Conservation (phyloP, 441 rosid species). For the Euphorbia celastroides region DNA sequence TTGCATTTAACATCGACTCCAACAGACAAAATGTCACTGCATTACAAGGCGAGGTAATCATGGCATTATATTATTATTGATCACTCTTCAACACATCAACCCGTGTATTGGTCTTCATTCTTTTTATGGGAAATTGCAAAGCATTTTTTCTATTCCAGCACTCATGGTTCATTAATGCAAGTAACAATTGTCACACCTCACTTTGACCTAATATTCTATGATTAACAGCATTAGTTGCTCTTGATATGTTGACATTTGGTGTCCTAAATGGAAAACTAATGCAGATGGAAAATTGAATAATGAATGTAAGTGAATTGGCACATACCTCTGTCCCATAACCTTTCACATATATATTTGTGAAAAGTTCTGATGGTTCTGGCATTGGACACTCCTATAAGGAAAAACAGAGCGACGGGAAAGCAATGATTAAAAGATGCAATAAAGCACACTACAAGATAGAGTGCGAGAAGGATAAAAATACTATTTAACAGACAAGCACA, state of each 20-base stretch:
- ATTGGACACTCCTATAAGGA: conserved; percentile 75
- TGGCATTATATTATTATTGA: background rate
- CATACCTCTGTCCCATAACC: conserved; percentile 71
- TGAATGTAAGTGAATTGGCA: conserved; percentile 2
- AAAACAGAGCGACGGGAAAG: conserved; percentile 5
- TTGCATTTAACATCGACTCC: background rate
- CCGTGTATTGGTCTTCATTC: background rate
- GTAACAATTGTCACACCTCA: background rate
- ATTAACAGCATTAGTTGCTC: background rate
- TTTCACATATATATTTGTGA: conserved; percentile 67
- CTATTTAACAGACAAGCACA: background rate
- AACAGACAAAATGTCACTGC: background rate
- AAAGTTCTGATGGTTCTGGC: conserved; percentile 87
- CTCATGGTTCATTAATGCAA: background rate
- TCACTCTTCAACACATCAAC: background rate
- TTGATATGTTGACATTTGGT: conserved; percentile 1
- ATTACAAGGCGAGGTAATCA: background rate
- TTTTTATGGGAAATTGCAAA: background rate
- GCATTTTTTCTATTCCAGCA: background rate
- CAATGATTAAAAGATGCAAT: background rate
- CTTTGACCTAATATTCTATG: background rate
- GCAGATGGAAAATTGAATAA: background rate
- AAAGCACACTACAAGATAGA: background rate
- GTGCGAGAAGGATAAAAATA: background rate
- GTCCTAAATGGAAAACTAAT: background rate